Conservation (phyloP, 106 monocot genomes). For the Platanthera guangdongensis region DNA sequence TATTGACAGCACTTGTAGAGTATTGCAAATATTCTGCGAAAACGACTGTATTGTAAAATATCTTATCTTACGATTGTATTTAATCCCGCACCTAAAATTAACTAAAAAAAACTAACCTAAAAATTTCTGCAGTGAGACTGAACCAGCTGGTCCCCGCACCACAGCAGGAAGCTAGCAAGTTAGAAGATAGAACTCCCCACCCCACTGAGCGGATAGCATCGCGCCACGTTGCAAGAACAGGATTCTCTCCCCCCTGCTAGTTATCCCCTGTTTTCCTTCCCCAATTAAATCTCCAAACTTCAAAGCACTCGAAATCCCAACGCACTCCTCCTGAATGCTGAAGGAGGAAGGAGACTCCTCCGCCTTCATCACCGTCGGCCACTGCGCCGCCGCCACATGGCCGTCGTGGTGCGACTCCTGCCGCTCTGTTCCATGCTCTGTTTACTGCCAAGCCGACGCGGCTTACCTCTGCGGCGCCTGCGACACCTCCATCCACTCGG, state of each 20-base stretch:
- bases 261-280: no score
- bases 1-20: no score
- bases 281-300: neutral
- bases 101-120: no score
- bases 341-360: neutral
- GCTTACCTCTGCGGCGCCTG: constrained; percentile 31
- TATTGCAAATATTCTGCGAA: no score
- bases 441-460: constrained; percentile 33
- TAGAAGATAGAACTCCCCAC: constrained; percentile 22
- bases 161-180: constrained; percentile 9
- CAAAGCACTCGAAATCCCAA: no score
- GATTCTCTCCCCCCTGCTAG: constrained; percentile 21
- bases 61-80: no score
- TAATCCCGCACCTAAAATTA: no score
- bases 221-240: constrained; percentile 15
- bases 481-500: constrained; percentile 32
- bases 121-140: no score
- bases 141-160: no score
- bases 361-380: no score
- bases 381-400: neutral
- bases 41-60: no score
- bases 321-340: constrained; percentile 5
- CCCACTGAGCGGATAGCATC: constrained; percentile 13
- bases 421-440: constrained; percentile 16
- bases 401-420: constrained; percentile 28